Evolutionary conservation across 805 yeast species (phyloP), one percentile per base, ranked within the genome.

Genomic region (Saccharomycopsis selenospora): DNA sequence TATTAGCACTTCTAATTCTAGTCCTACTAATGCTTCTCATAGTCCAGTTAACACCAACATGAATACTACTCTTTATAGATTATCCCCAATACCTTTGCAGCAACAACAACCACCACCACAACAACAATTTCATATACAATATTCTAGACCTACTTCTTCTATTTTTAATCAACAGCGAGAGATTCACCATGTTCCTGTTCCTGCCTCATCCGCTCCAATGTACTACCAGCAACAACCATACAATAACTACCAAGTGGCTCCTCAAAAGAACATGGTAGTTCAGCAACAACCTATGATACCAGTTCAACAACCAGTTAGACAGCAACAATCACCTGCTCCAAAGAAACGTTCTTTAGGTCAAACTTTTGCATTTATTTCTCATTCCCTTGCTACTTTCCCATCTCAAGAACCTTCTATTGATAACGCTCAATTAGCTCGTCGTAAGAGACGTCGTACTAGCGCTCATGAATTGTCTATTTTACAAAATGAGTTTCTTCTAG

Each of bases 401-500:
- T 71, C 78, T 2, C 83, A 82, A 53, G 95, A 85, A 61, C 95
- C 95, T 2, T 67, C 76, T 4, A 87, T 88, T 49, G 96, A 89
- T 65, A 87, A 90, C 61, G 88, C 88, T n/a, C 89, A 89, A 43
- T 70, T 90, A 50, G 97, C 96, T 1, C 81, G 98, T 58, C 80
- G 97, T 49, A 91, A 91, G 64, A 79, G 99, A 67, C 80, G 99
- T 68, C 83, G 98, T 70, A 93, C 99, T 1, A 82, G 95, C 1
- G 93, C 95, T 2, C 76, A 77, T 49, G 98, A 93, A 65, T 73
- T 91, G 55, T 72, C 82, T 23, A 79, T 93, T 46, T 74, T 93
- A 51, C 93, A 89, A 65, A 66, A 72, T 30, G 96, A 89, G 67
- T 93, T 91, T 60, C 73, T 73, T 44, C 61, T 68, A 43, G 89